Evolutionary conservation across 129 eudicot species (phyloP).

Genomic region (Centella asiatica): DNA sequence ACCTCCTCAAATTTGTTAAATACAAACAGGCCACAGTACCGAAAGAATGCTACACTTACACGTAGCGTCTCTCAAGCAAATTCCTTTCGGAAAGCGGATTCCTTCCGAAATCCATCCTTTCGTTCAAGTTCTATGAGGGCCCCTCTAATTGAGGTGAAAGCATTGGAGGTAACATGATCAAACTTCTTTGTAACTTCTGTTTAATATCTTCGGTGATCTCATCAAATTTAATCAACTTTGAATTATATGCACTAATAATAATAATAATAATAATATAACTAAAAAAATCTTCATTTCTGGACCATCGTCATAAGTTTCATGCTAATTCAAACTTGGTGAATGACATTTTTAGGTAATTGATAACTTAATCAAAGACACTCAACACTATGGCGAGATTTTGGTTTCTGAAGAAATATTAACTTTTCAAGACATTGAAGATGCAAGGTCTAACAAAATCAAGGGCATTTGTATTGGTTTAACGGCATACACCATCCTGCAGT

Average conservation of each 20-base stretch:
- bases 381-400: constrained; percentile 54
- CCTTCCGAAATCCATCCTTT: constrained; percentile 53
- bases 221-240: neutral
- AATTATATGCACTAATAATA: neutral
- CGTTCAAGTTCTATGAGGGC: constrained; percentile 44
- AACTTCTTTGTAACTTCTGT: neutral
- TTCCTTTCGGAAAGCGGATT: constrained; percentile 46
- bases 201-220: neutral
- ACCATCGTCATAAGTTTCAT: neutral
- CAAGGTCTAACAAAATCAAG: constrained; percentile 52
- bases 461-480: constrained; percentile 68
- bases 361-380: constrained; percentile 53
- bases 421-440: constrained; percentile 76
- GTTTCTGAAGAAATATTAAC: constrained; percentile 64
- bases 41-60: constrained; percentile 25
- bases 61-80: constrained; percentile 35
- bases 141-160: constrained; percentile 67
- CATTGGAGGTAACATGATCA: constrained; percentile 57
- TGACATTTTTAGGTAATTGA: constrained; percentile 54
- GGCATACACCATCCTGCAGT: constrained; percentile 64
- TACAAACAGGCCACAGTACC: constrained; percentile 53
- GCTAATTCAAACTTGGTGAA: constrained; percentile 7
- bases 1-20: neutral
- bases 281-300: constrained; percentile 1
- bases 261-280: neutral